These are phyloP conservation scores for Xerocomus brunneocitrinus DNA, from an alignment of 768 basidiomycete species.

Conservation along the genomic window DNA sequence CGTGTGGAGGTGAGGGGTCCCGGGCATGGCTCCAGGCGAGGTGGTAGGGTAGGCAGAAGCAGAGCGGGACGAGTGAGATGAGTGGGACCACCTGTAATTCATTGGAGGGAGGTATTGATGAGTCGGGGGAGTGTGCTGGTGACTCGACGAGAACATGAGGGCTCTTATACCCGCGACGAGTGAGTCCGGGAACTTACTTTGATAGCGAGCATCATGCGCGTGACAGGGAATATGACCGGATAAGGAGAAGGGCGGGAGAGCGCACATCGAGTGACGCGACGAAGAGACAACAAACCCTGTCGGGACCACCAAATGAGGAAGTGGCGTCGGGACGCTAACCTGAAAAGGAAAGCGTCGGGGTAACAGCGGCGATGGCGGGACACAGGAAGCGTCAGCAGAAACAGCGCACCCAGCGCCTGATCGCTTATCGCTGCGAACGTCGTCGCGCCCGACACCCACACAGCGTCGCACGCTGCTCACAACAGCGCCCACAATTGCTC, in stretches of 20 bases:
- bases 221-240: slow-evolving; percentile 15
- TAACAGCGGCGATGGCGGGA: slow-evolving; percentile 17
- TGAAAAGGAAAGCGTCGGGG: slow-evolving; percentile 20
- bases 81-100: slow-evolving; percentile 19
- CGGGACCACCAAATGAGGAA: slow-evolving; percentile 16
- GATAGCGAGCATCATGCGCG: not conserved
- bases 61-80: slow-evolving; percentile 6
- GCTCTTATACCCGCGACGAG: slow-evolving; percentile 26
- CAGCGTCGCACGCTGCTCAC: slow-evolving; percentile 12
- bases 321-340: slow-evolving; percentile 18
- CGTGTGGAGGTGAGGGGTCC: slow-evolving; percentile 24
- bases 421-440: slow-evolving; percentile 14
- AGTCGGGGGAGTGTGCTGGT: slow-evolving; percentile 12
- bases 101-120: slow-evolving; percentile 15
- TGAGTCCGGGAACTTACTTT: slow-evolving; percentile 20
- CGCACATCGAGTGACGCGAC: slow-evolving; percentile 19
- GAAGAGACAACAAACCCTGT: slow-evolving; percentile 14
- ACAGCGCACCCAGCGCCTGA: slow-evolving; percentile 10
- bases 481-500: not conserved
- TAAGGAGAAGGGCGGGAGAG: slow-evolving; percentile 23
- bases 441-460: slow-evolving; percentile 7
- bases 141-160: slow-evolving; percentile 15
- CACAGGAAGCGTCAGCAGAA: slow-evolving; percentile 18
- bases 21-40: slow-evolving; percentile 20
- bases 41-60: slow-evolving; percentile 6